Base-by-base conservation (phyloP, 2,329 filamentous ascomycete species). In the Paracoccidioides lutzii region DNA sequence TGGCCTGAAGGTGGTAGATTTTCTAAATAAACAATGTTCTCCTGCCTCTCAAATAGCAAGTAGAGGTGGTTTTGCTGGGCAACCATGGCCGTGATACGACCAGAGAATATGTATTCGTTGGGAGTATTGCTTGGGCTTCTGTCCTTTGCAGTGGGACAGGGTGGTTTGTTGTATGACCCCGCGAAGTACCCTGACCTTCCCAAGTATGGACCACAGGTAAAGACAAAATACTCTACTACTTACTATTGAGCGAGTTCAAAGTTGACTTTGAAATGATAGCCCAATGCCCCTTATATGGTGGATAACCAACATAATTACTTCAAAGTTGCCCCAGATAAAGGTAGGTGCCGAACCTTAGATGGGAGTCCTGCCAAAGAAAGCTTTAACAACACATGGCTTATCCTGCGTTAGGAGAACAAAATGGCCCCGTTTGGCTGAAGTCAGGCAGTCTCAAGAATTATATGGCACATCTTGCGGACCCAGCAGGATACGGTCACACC, bases 311-410 rank as follows among this genome's bases (percentile, higher is more conserved):
- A 52, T 15, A 52, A 52, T 8, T 52, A 41, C 28, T 52, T 32
- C 40, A 52, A 52, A 52, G 30, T n/a, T 38, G 49, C 49, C 10
- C 49, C 49, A 52, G 49, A 52, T 8, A 52, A 52, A 40, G 49
- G 49, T 52, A 28, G 6, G 35, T 42, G 1, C 43, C 43, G 28
- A 6, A 4, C 4, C 30, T 14, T 14, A 7, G 32, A 35, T 32
- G 22, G 22, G 22, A 22, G 22, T 35, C 33, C 35, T 37, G 30
- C 5, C 32, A 22, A 37, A n/a, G n/a, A 8, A 9, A n/a, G 30
- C 7, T 7, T 3, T 22, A 22, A 22, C 9, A 41, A 2, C 41
- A 37, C 32, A 40, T 14, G 28, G 22, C 32, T 42, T 15, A 52
- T 30, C 8, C 7, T 41, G 33, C 30, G 6, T 2, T 52, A 54